Evolutionary conservation across 306 rosid species (phyloP), one percentile per base, ranked within the genome.

Genomic region (Citrullus colocynthis): DNA sequence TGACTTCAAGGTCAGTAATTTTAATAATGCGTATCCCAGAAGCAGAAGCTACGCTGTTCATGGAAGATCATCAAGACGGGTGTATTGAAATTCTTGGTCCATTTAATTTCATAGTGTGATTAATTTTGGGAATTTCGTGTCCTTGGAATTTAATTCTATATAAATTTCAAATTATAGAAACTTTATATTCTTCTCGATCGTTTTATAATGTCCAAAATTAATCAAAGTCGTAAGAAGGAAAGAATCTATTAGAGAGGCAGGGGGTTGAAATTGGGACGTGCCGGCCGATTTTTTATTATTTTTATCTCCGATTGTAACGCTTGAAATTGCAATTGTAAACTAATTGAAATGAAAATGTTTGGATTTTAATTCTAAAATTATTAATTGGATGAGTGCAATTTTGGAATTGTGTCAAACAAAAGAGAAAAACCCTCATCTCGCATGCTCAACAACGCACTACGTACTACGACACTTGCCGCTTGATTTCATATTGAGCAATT

Each of bases 31-130:
- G 63, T 78, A 34, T 70, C 86, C 82, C 0, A 79, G 96, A 63
- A 88, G 92, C 83, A 88, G 70, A 83, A 91, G 93, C 81, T 51
- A 81, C 45, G 88, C 85, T 78, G 79, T 78, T 63, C 81, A 62
- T 81, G 81, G 84, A 54, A 76, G 69, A 11, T 12, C 54, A 48
- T 48, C 54, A 4, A 64, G 42, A 39, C 51, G 73, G 17, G 28
- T 71, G 78, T 52, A 48, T 28, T 61, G 10, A 61, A 12, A 28
- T 12, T 60, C 41, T 32, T 32, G 36, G 36, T 32, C 36, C 36
- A 32, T 28, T 59, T 21, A 14, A 61, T 30, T 30, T 4, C 5
- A 52, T 48, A 52, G 66, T 61, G 70, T 34, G 37, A 61, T 30
- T 61, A 28, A 48, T 52, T 6, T 17, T 63, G 69, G 44, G 32